phyloP scores from a whole-genome alignment of 176 grass and related monocot species.

The Carex kokanica region DNA sequence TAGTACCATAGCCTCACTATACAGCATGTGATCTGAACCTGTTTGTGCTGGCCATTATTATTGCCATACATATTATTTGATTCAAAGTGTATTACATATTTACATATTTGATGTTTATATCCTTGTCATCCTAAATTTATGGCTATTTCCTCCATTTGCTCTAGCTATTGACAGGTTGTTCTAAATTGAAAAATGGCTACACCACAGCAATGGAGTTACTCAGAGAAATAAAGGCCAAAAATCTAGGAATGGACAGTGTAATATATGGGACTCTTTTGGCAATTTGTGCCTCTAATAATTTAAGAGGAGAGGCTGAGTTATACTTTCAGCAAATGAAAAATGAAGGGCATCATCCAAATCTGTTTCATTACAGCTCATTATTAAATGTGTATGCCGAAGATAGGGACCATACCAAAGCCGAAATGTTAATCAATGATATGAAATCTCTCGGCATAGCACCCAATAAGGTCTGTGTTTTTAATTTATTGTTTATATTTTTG shows the following conservation, averaged over 20 bases:
- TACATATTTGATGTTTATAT: background rate
- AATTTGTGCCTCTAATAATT: conserved; percentile 80
- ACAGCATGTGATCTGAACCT: background rate
- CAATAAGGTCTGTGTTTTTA: conserved; percentile 63
- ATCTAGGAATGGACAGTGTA: conserved; percentile 78
- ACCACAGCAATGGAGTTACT: conserved; percentile 66
- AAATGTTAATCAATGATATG: conserved; percentile 74
- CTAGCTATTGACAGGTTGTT: conserved; percentile 82
- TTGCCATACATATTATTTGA: background rate
- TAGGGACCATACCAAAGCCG: conserved; percentile 66
- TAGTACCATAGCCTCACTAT: background rate
- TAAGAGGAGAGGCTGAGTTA: conserved; percentile 63
- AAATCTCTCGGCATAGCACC: conserved; percentile 64
- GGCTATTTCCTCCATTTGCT: conserved; percentile 9
- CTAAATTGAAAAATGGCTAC: conserved; percentile 69
- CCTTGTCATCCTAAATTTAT: conserved; percentile 19
- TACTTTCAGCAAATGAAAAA: conserved; percentile 91
- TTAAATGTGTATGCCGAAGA: conserved; percentile 80
- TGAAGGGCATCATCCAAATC: conserved; percentile 75
- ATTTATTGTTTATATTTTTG: conserved; percentile 17
- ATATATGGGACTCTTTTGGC: conserved; percentile 85
- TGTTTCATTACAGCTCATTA: conserved; percentile 93
- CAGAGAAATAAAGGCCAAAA: conserved; percentile 48
- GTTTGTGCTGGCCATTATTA: background rate
- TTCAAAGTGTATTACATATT: background rate